Evolutionary conservation across 1,139 yeast genomes (phyloP).

Genomic region (Nakaseomyces delphensis): DNA sequence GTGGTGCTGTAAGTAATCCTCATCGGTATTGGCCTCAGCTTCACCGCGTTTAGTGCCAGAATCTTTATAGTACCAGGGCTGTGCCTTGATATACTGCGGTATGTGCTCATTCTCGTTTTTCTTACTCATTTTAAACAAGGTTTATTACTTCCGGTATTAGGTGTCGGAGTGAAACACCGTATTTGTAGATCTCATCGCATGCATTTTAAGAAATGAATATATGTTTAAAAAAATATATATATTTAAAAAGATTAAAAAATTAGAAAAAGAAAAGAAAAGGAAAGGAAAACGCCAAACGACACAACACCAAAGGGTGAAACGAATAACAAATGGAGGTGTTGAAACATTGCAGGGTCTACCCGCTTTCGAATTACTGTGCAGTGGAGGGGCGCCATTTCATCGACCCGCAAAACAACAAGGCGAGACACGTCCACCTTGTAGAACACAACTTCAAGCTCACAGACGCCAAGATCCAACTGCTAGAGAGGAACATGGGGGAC

Average conservation of each 20-base stretch:
- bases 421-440: conserved; percentile 19
- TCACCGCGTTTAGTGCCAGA: background rate
- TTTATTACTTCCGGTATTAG: too few relatives aligned
- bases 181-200: background rate
- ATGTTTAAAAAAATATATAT: too few relatives aligned
- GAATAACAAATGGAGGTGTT: conserved; percentile 22
- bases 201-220: background rate
- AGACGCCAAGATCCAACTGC: conserved; percentile 12
- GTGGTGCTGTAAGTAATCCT: conserved; percentile 28
- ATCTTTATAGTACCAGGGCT: conserved; percentile 27
- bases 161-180: too few relatives aligned
- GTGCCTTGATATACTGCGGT: conserved; percentile 27
- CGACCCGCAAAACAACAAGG: background rate
- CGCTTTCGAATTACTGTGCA: conserved; percentile 19
- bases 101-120: conserved; percentile 25
- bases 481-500: conserved; percentile 7
- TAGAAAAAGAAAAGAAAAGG: too few relatives aligned
- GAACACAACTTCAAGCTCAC: conserved; percentile 22
- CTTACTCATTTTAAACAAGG: background rate
- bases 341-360: conserved; percentile 25
- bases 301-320: too few relatives aligned
- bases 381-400: conserved; percentile 9
- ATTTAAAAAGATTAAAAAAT: too few relatives aligned
- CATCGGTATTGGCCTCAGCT: conserved; percentile 8
- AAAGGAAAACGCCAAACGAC: too few relatives aligned